These are phyloP conservation scores for Zygosaccharomyces bisporus DNA, from an alignment of 805 yeast species.

Conservation along the genomic window DNA sequence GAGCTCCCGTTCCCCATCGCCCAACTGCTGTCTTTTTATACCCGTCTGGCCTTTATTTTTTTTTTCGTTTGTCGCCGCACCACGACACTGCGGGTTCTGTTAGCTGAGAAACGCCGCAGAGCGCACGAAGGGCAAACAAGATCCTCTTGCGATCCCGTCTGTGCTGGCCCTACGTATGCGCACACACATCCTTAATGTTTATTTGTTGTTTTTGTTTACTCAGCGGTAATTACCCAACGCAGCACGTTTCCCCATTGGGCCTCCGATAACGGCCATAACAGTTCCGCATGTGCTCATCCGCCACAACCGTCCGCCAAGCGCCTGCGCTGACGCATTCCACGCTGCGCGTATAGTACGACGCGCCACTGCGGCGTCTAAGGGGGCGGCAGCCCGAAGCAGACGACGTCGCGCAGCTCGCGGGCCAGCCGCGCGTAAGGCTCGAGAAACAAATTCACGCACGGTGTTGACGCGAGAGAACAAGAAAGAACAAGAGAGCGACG, in stretches of 20 bases:
- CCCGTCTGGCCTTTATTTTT: neutral
- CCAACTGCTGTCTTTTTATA: neutral
- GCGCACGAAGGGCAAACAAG: neutral
- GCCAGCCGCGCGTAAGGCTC: slow-evolving; percentile 1
- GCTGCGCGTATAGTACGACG: neutral
- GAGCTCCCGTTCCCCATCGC: neutral
- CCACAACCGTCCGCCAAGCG: neutral
- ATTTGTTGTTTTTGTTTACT: slow-evolving; percentile 5
- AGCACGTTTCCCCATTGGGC: slow-evolving; percentile 1
- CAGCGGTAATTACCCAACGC: slow-evolving; percentile 3
- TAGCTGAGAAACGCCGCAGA: neutral
- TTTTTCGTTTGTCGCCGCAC: neutral
- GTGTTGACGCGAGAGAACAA: neutral
- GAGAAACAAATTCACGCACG: slow-evolving; percentile 2
- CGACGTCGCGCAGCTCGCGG: neutral
- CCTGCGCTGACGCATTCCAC: neutral
- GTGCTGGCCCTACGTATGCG: neutral
- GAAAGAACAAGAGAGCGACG: neutral
- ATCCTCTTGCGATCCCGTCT: neutral
- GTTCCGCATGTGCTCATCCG: slow-evolving; percentile 1
- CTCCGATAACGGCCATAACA: slow-evolving; percentile 6
- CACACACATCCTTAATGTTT: neutral
- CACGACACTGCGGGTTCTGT: neutral
- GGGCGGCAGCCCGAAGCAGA: neutral
- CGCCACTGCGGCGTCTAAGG: neutral